A percentile compares a stretch with the other conserved stretches of the same genome.
These are phyloP conservation scores for Phlegmacium glaucopus DNA, from an alignment of 768 basidiomycete genomes.

Conservation along the genomic window DNA sequence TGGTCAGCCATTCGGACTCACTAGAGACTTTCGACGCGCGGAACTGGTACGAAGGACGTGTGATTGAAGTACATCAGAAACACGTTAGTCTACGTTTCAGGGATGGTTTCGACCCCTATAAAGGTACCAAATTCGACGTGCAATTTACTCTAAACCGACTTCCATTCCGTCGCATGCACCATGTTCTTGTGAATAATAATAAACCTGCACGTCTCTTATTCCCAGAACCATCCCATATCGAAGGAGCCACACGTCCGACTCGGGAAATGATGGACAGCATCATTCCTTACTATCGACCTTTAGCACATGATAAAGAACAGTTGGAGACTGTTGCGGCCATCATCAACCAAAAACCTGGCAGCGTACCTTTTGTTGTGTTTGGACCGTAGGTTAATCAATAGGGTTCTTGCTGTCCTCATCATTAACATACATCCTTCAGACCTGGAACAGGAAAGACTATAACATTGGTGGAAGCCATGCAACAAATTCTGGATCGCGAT, in stretches of 20 bases:
- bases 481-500: constrained; percentile 44
- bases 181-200: constrained; percentile 41
- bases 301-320: constrained; percentile 45
- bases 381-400: constrained; percentile 49
- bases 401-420: not conserved
- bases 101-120: constrained; percentile 37
- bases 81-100: constrained; percentile 47
- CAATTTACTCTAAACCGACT: constrained; percentile 55
- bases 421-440: constrained; percentile 22
- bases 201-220: constrained; percentile 43
- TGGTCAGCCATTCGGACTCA: constrained; percentile 26
- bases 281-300: constrained; percentile 24
- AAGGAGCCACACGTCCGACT: constrained; percentile 15
- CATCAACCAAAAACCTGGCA: constrained; percentile 38
- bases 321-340: constrained; percentile 50
- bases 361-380: constrained; percentile 55
- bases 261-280: constrained; percentile 17
- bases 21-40: constrained; percentile 18
- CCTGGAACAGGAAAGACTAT: constrained; percentile 70
- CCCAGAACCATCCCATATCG: constrained; percentile 31
- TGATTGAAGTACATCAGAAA: constrained; percentile 42
- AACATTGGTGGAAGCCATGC: constrained; percentile 60
- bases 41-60: constrained; percentile 40
- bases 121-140: constrained; percentile 44
- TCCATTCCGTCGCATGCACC: constrained; percentile 52